Evolutionary conservation across 345 rosid species (phyloP).

Genomic region (Alliaria petiolata): DNA sequence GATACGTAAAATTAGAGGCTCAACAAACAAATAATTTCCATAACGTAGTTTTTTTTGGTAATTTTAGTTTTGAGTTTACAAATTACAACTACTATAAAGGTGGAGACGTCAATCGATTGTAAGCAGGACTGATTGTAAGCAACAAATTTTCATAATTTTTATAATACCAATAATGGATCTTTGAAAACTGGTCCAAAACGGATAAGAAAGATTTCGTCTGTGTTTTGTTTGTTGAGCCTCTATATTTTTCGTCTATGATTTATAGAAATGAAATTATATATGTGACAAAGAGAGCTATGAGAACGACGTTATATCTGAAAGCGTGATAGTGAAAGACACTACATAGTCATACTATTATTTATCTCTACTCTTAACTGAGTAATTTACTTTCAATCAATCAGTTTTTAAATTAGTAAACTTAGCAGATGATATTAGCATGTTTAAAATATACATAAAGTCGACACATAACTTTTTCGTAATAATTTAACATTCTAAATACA

Average conservation of each 20-base stretch:
- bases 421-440: not conserved
- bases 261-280: not conserved
- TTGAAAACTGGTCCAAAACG: constrained; percentile 4
- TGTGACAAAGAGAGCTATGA: too few species aligned
- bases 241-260: not conserved
- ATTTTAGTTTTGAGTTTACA: too few species aligned
- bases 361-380: not conserved
- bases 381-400: constrained; percentile 12
- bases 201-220: constrained; percentile 6
- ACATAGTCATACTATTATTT: not conserved
- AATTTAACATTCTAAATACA: too few species aligned
- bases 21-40: too few species aligned
- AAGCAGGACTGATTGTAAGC: too few species aligned
- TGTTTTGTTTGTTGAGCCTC: constrained; percentile 4
- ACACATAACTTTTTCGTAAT: not conserved
- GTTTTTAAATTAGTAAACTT: not conserved
- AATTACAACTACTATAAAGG: too few species aligned
- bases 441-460: not conserved
- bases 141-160: too few species aligned
- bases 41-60: too few species aligned
- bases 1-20: too few species aligned
- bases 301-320: constrained; percentile 16
- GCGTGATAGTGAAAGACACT: too few species aligned
- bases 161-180: not conserved
- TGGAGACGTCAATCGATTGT: too few species aligned